A percentile compares a stretch with the other conserved stretches of the same genome.
Conservation (phyloP, 1,284 basidiomycete species). For the Sparassis latifolia region DNA sequence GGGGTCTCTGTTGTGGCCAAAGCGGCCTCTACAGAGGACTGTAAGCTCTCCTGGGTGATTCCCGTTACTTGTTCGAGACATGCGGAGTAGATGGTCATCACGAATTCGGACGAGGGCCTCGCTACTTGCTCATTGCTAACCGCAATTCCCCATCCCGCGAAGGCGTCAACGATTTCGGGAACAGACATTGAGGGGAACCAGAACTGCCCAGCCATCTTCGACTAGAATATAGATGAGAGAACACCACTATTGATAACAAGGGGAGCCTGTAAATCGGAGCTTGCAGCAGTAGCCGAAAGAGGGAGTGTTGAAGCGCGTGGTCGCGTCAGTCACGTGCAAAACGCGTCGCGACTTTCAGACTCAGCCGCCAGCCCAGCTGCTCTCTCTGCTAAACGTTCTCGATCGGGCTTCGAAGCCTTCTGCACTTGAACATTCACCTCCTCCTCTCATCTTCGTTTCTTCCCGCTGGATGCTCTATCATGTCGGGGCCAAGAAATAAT, state of each 20-base stretch:
- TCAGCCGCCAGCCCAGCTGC: no score
- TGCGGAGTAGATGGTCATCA: slow-evolving; percentile 58
- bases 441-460: background rate
- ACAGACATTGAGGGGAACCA: slow-evolving; percentile 63
- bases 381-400: background rate
- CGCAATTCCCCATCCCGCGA: slow-evolving; percentile 59
- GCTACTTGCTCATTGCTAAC: slow-evolving; percentile 65
- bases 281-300: background rate
- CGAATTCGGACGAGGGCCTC: slow-evolving; percentile 64
- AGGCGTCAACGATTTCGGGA: slow-evolving; percentile 53
- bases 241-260: background rate
- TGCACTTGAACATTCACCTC: background rate
- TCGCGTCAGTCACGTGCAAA: slow-evolving; percentile 16
- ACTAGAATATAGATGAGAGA: background rate
- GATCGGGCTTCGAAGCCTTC: background rate
- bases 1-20: slow-evolving; percentile 46
- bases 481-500: slow-evolving; percentile 29
- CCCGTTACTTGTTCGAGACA: slow-evolving; percentile 70
- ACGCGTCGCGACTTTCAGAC: slow-evolving; percentile 12
- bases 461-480: slow-evolving; percentile 4
- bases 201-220: slow-evolving; percentile 27
- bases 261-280: background rate
- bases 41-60: slow-evolving; percentile 52
- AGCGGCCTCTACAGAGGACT: slow-evolving; percentile 50
- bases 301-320: slow-evolving; percentile 1